Percentiles rank a stretch among this genome's conserved stretches.
Evolutionary conservation across 192 early-diverging fungal species (phyloP).

Genomic region (Gonapodya prolifera): DNA sequence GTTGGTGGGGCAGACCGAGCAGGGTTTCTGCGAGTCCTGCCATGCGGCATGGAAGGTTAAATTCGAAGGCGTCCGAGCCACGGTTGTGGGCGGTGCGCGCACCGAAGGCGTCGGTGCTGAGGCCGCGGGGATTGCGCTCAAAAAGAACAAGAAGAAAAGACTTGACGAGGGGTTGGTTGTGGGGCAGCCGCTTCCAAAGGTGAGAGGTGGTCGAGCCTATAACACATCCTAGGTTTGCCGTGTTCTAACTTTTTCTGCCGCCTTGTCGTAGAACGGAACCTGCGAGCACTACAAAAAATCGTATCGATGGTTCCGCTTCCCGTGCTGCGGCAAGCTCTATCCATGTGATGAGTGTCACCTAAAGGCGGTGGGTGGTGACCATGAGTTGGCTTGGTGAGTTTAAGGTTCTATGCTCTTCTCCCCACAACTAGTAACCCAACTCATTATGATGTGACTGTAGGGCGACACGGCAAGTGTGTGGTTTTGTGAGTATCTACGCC

Average conservation of each 20-base stretch:
- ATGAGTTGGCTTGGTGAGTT: constrained; percentile 42
- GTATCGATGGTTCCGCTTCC: constrained; percentile 83
- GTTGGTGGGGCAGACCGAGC: neutral
- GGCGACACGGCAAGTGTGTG: neutral
- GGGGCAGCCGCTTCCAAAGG: constrained; percentile 26
- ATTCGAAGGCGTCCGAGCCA: neutral
- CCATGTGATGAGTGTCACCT: constrained; percentile 82
- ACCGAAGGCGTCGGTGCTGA: neutral
- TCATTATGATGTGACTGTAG: neutral
- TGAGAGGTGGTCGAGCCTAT: neutral
- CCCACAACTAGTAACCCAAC: neutral
- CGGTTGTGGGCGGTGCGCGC: neutral
- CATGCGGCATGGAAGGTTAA: neutral
- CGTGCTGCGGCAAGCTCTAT: constrained; percentile 74
- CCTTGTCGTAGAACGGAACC: constrained; percentile 62
- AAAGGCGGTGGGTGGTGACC: constrained; percentile 43
- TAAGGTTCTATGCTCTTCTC: neutral
- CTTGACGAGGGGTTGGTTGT: constrained; percentile 51
- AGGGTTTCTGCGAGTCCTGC: constrained; percentile 11
- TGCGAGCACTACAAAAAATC: constrained; percentile 81
- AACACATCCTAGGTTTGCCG: neutral
- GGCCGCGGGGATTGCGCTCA: constrained; percentile 10
- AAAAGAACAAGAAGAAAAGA: constrained; percentile 35
- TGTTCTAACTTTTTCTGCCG: constrained; percentile 12
- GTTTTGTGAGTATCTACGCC: neutral